Evolutionary conservation across 169 alveolate genomes (phyloP).

Genomic region (Eimeria tenella): DNA sequence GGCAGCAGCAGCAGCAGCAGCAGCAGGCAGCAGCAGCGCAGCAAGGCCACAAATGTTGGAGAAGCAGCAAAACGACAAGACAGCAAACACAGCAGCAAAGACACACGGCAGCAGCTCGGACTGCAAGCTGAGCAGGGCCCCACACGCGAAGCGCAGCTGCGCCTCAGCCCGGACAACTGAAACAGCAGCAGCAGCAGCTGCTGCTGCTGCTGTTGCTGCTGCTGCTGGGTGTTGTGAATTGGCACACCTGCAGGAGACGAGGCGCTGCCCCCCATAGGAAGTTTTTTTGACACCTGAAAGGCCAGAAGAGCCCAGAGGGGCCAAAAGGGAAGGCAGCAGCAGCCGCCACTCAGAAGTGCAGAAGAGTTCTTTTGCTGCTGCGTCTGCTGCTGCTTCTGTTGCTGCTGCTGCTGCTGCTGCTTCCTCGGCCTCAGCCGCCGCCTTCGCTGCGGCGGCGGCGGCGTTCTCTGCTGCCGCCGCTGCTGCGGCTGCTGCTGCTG

Average conservation of each 20-base stretch:
- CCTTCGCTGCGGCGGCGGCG: conserved; percentile 11
- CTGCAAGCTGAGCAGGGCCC: not conserved
- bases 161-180: not conserved
- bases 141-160: not conserved
- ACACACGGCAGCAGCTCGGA: not conserved
- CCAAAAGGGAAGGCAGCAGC: conserved; percentile 47
- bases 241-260: conserved; percentile 16
- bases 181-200: not conserved
- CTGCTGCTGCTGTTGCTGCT: not conserved
- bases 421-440: not conserved
- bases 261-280: conserved; percentile 33
- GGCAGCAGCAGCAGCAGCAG: conserved; percentile 22
- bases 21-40: conserved; percentile 5
- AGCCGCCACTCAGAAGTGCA: conserved; percentile 41
- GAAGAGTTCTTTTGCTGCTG: conserved; percentile 37
- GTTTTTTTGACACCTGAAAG: not conserved
- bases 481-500: conserved; percentile 9
- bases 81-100: not conserved
- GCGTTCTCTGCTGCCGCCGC: conserved; percentile 32
- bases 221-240: not conserved
- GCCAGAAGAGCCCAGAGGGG: not conserved
- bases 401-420: conserved; percentile 61
- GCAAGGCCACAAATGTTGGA: not conserved
- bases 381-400: conserved; percentile 29
- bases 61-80: not conserved